These are phyloP conservation scores for Trichomonas gallinae DNA, from an alignment of 208 protist genomes.

Conservation along the genomic window DNA sequence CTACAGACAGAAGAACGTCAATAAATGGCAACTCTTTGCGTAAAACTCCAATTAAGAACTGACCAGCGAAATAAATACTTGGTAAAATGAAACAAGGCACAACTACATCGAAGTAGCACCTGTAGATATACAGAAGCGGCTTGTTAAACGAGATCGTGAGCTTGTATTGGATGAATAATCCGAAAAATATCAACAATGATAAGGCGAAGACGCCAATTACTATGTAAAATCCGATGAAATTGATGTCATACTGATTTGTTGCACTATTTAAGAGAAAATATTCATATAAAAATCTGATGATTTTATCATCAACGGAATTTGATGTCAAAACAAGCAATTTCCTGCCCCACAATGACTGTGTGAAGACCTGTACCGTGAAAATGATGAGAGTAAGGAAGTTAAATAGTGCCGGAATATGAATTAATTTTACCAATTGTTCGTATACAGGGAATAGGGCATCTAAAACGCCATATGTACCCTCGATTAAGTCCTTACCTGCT, in stretches of 20 bases:
- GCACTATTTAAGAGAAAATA: neutral
- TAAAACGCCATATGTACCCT: neutral
- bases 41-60: neutral
- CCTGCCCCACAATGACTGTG: neutral
- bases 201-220: neutral
- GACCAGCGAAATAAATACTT: neutral
- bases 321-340: neutral
- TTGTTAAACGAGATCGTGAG: neutral
- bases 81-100: neutral
- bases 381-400: neutral
- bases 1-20: neutral
- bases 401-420: neutral
- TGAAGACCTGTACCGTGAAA: neutral
- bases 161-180: neutral
- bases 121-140: neutral
- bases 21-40: neutral
- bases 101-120: neutral
- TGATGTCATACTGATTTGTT: neutral
- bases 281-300: neutral
- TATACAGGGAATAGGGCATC: neutral
- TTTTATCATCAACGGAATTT: neutral
- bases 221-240: neutral
- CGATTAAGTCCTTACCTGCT: neutral
- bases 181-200: neutral
- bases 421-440: neutral